Percentiles rank a stretch among this genome's conserved stretches.
These are phyloP conservation scores for Syzygium aromaticum DNA, from an alignment of 345 rosid species.

Conservation along the genomic window DNA sequence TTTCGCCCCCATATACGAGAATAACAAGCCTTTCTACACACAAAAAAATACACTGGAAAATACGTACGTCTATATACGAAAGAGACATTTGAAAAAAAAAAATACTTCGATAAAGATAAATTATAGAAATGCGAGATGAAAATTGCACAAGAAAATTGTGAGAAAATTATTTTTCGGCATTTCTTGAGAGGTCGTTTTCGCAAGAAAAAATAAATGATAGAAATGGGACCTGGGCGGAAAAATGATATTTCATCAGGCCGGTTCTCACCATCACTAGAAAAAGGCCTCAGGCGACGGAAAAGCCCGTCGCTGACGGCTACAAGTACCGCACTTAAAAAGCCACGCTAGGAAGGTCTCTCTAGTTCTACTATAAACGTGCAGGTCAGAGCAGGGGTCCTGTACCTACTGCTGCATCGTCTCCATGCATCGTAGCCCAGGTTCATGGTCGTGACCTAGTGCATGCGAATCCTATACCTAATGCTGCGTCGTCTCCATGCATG, in stretches of 20 bases:
- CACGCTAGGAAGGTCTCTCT: too few species aligned
- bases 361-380: too few species aligned
- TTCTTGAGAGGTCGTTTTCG: background rate
- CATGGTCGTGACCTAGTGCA: too few species aligned
- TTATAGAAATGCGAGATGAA: background rate
- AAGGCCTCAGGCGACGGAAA: background rate
- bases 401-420: too few species aligned
- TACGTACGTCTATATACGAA: background rate
- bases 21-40: background rate
- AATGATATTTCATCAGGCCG: background rate
- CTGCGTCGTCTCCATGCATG: too few species aligned
- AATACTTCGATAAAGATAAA: background rate
- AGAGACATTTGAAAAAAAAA: background rate
- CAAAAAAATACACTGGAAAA: background rate
- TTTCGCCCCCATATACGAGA: background rate
- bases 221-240: too few species aligned
- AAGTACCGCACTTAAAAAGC: too few species aligned
- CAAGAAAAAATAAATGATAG: too few species aligned
- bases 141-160: too few species aligned
- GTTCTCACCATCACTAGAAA: background rate
- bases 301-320: background rate
- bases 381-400: too few species aligned
- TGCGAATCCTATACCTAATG: too few species aligned
- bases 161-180: background rate
- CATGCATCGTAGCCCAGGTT: too few species aligned